Base-by-base conservation (phyloP, 768 basidiomycete species). In the Termitomyces sp. region DNA sequence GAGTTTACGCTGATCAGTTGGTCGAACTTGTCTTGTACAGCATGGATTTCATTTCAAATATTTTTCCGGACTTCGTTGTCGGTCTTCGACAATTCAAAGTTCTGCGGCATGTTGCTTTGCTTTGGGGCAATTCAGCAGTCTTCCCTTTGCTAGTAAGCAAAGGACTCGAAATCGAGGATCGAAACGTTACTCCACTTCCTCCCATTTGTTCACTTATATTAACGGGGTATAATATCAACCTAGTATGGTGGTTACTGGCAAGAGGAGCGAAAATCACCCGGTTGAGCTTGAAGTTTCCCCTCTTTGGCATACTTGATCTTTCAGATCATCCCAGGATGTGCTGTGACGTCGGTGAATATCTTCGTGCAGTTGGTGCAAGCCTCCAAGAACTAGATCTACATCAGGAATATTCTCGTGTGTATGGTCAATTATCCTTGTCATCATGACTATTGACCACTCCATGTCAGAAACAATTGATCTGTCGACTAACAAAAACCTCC, bases 351-450 rank as follows among this genome's bases (percentile, higher is more conserved):
- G 45, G 50, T 12, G 26, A 47, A 44, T 24, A 46, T 44, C 54
- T 51, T 38, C 53, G 53, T 20, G 54, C 36, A 28, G 8, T 62
- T 18, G 50, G 54, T 14, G 9, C 54, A 24, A 62, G 47, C 40
- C 50, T 62, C n/a, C 50, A 59, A n/a, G 53, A 62, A 28, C 35
- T 62, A 26, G 61, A 59, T 16, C 32, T 62, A 3, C 44, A 49
- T n/a, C 32, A 38, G 22, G 38, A 43, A 20, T 16, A 61, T 33
- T 43, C 30, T 7, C 14, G 58, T 58, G 6, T 14, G 60, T 42
- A 28, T 10, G 24, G 28, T 8, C 4, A 28, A 16, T 35, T 46
- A 6, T 5, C 22, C 38, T 20, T 57, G 35, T n/a, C 18, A 12
- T 2, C 36, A 47, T 14, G 5, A 18, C 16, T 12, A 20, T 9